Percentiles rank a stretch among this genome's conserved stretches.
These are phyloP conservation scores for Musa acuminata DNA, from an alignment of 176 grass and related monocot genomes.

Conservation along the genomic window DNA sequence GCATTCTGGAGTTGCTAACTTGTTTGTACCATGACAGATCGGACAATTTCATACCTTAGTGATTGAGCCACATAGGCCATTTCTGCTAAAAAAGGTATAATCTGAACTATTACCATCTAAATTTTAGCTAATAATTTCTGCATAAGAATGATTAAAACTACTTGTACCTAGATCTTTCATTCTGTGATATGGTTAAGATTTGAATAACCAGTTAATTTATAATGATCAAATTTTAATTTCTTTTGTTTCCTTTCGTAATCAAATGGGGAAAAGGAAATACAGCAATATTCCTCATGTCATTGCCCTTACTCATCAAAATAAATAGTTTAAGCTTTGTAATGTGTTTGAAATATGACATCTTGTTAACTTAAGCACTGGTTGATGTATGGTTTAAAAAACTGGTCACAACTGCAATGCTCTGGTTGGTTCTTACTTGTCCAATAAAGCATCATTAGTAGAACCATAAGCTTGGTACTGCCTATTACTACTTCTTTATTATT, in stretches of 20 bases:
- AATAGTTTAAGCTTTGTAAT: not conserved
- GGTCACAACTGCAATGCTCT: no score
- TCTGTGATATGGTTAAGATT: no score
- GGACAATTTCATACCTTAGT: conserved; percentile 92
- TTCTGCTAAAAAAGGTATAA: conserved; percentile 71
- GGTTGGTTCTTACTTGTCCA: no score
- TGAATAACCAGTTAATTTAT: no score
- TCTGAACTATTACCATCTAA: conserved; percentile 6
- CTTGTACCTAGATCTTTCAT: no score
- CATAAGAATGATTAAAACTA: not conserved
- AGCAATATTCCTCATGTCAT: not conserved
- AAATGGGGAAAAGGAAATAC: no score
- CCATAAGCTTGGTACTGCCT: no score
- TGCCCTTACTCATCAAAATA: not conserved
- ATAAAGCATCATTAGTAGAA: no score
- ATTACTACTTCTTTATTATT: no score
- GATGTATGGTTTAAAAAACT: no score
- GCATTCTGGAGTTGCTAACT: conserved; percentile 3
- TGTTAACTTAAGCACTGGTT: not conserved
- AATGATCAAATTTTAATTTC: no score
- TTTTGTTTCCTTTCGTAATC: no score
- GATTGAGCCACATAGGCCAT: conserved; percentile 70
- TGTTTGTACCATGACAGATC: conserved; percentile 32
- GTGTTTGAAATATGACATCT: not conserved
- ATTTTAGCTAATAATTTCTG: not conserved